phyloP scores from a whole-genome alignment of 148 eudicot species.

The Chenopodium album region DNA sequence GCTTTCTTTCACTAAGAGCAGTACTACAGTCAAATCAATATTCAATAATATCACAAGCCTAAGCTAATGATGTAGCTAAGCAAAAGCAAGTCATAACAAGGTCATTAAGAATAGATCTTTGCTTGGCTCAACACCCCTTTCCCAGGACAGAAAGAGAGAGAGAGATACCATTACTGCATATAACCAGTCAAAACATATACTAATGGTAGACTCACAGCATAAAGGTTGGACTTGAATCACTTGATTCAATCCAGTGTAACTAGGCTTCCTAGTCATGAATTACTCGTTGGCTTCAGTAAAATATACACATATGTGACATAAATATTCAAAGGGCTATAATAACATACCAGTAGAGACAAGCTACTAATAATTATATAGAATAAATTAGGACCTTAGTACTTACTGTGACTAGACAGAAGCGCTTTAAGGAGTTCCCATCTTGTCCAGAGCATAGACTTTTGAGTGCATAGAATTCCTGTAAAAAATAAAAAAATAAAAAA shows the following conservation, averaged over 20 bases:
- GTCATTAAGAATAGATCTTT: too few species aligned
- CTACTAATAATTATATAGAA: not conserved
- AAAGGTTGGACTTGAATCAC: not conserved
- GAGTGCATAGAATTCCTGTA: constrained; percentile 75
- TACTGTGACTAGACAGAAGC: constrained; percentile 78
- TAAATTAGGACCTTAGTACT: constrained; percentile 23
- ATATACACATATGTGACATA: not conserved
- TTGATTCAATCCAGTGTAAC: not conserved
- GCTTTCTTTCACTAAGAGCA: too few species aligned
- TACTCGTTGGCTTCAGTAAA: not conserved
- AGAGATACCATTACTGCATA: not conserved
- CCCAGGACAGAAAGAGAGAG: too few species aligned
- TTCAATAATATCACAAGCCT: too few species aligned
- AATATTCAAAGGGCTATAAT: not conserved
- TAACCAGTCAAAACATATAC: too few species aligned
- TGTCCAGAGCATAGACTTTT: constrained; percentile 65
- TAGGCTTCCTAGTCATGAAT: not conserved
- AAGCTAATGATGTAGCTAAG: too few species aligned
- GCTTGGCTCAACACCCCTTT: too few species aligned
- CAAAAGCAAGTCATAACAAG: too few species aligned
- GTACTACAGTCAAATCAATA: too few species aligned
- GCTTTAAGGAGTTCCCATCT: constrained; percentile 63
- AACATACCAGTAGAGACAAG: not conserved
- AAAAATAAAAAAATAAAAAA: not conserved
- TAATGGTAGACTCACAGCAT: too few species aligned